A percentile compares a stretch with the other conserved stretches of the same genome.
These are phyloP conservation scores for Lachnellula subtilissima DNA, from an alignment of 2,329 filamentous ascomycete species.

Conservation along the genomic window DNA sequence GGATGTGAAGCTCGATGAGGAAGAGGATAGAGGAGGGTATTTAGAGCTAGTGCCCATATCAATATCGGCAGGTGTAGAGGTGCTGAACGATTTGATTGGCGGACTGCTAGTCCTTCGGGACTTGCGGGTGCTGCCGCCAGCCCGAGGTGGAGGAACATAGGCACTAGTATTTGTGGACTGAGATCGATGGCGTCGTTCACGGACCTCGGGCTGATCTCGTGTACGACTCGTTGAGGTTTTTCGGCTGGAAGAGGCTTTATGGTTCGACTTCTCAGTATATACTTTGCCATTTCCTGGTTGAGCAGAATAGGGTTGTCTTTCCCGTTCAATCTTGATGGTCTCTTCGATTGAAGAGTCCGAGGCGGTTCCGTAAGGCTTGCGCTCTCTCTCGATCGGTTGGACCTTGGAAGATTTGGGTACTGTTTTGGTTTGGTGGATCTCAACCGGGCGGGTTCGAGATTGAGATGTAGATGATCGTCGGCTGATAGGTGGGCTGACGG, in stretches of 20 bases:
- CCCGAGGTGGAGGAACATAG: conserved; percentile 14
- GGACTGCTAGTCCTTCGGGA: conserved; percentile 21
- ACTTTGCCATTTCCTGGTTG: conserved; percentile 55
- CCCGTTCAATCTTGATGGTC: conserved; percentile 54
- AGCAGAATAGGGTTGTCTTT: conserved; percentile 59
- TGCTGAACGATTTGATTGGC: conserved; percentile 23
- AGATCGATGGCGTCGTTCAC: conserved; percentile 13
- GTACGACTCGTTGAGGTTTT: conserved; percentile 24
- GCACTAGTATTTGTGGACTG: conserved; percentile 20
- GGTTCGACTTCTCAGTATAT: conserved; percentile 38
- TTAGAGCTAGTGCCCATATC: conserved; percentile 4
- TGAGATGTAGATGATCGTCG: conserved; percentile 22
- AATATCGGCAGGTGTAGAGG: conserved; percentile 26
- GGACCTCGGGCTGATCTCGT: conserved; percentile 3
- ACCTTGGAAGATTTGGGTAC: conserved; percentile 21
- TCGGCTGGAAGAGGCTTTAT: conserved; percentile 14
- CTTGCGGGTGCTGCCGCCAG: not conserved
- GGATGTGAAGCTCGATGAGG: conserved; percentile 14
- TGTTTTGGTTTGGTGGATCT: conserved; percentile 21
- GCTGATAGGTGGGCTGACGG: conserved; percentile 22
- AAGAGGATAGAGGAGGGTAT: conserved; percentile 21
- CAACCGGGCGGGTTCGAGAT: conserved; percentile 19
- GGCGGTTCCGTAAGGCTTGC: conserved; percentile 34
- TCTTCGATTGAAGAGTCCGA: conserved; percentile 38
- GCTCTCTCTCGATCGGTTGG: conserved; percentile 34